Base-by-base conservation (phyloP, 495 filamentous ascomycete species). In the Lepidopterella palustris region DNA sequence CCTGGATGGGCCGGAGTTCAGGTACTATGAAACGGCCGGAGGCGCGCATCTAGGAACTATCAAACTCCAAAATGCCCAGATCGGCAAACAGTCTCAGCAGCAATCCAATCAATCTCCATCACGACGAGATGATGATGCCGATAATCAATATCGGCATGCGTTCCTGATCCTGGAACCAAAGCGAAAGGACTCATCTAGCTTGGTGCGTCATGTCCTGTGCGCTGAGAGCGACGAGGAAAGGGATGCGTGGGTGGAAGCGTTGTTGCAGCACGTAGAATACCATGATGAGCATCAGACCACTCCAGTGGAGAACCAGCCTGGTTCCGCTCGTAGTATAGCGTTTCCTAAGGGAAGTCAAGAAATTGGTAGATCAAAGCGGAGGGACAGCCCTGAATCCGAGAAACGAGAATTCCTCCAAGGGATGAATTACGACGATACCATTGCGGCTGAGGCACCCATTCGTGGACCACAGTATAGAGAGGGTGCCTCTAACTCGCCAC, bases 111-210 rank as follows among this genome's bases (percentile, higher is more conserved):
- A 67, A 25, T 84, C 88, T 35, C 80, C 87, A 8, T 80, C 84
- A 13, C 78, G 80, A 27, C 73, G 72, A 21, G 80, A 82, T 21
- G 85, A 87, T 40, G 90, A 96, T 58, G 77, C 83, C 35, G 93
- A 98, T 45, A 95, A 93, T 65, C 89, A 97, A 69, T 97, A 95
- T 70, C 86, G 93, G 9, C 93, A 98, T 76, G 93, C 95, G 4
- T 97, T 98, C 73, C 77, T 97, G 48, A 87, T 98, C 54, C 67
- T 96, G 39, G 93, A 98, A 71, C 92, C 91, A 1, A 98, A 97
- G 77, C 89, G 89, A 72, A 98, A 97, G 71, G 95, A 98, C 72
- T 89, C 92, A 4, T 86, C 79, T 18, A 93, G 86, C 63, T 79
- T 90, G 42, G 89, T 96, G n/a, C 87, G 92, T 45, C 93, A 98